A percentile compares a stretch with the other conserved stretches of the same genome.
Conservation (phyloP, 768 basidiomycete genomes). For the Phylloporus scabripes region DNA sequence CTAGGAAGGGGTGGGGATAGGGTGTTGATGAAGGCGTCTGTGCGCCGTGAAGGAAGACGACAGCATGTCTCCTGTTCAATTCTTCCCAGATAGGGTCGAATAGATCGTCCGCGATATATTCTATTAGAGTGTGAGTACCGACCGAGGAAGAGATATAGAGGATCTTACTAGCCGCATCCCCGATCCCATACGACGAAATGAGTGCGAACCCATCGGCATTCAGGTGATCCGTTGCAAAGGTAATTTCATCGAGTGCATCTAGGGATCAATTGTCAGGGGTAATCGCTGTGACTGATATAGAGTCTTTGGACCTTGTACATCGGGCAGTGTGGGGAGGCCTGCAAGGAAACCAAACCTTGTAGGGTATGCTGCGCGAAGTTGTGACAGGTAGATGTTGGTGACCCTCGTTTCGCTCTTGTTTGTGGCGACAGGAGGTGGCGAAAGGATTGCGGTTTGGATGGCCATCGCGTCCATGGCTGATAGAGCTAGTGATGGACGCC, state of each 20-base stretch:
- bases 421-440: conserved; percentile 54
- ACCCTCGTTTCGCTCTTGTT: conserved; percentile 39
- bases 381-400: conserved; percentile 44
- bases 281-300: not conserved
- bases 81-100: conserved; percentile 71
- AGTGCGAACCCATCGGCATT: conserved; percentile 60
- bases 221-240: conserved; percentile 55
- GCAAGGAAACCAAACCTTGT: conserved; percentile 67
- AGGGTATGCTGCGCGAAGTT: conserved; percentile 46
- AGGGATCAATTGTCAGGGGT: conserved; percentile 7
- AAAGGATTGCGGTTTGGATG: conserved; percentile 59
- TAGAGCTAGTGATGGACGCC: conserved; percentile 56
- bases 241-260: conserved; percentile 60
- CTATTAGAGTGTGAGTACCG: conserved; percentile 31
- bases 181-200: conserved; percentile 62
- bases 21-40: conserved; percentile 62
- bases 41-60: conserved; percentile 70
- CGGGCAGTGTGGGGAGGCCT: conserved; percentile 54
- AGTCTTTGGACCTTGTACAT: conserved; percentile 46
- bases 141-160: not conserved
- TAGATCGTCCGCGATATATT: conserved; percentile 57
- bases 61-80: conserved; percentile 50
- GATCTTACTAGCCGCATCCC: conserved; percentile 45
- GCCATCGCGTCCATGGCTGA: conserved; percentile 54
- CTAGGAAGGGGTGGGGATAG: conserved; percentile 56